phyloP scores from a whole-genome alignment of 805 yeast genomes.

The Kodamaea kaohsiungensis region DNA sequence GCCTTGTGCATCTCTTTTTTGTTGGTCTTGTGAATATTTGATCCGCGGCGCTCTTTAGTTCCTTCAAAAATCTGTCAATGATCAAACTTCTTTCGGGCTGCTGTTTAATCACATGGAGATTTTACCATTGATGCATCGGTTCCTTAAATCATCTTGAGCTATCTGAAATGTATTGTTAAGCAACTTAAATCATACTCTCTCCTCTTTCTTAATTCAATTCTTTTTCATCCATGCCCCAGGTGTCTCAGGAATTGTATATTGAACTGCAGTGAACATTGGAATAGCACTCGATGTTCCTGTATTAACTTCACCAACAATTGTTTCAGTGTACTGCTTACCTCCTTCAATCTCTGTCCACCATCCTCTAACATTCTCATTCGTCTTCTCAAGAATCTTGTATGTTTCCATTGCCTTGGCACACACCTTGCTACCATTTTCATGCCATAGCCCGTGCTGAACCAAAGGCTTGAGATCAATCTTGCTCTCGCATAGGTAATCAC shows the following conservation, averaged over 20 bases:
- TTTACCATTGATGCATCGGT: neutral
- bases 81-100: neutral
- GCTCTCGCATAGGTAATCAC: constrained; percentile 24
- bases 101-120: neutral
- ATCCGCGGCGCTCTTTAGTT: neutral
- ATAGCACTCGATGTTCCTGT: neutral
- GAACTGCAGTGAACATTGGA: neutral
- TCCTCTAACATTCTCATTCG: constrained; percentile 7
- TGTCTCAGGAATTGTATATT: neutral
- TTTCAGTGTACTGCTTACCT: constrained; percentile 13
- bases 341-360: constrained; percentile 18
- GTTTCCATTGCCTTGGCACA: constrained; percentile 24
- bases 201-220: neutral
- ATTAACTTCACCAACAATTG: neutral
- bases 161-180: too few relatives aligned
- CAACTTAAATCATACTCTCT: too few relatives aligned
- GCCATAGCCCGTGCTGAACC: constrained; percentile 38
- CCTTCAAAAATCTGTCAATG: neutral
- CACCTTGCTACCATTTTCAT: constrained; percentile 22
- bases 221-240: neutral
- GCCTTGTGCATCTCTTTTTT: neutral
- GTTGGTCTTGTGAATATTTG: neutral
- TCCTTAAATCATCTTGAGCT: neutral
- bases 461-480: constrained; percentile 25
- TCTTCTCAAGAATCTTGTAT: constrained; percentile 16